Evolutionary conservation across 805 yeast genomes (phyloP).

Genomic region (Groenewaldozyma salmanticensis): DNA sequence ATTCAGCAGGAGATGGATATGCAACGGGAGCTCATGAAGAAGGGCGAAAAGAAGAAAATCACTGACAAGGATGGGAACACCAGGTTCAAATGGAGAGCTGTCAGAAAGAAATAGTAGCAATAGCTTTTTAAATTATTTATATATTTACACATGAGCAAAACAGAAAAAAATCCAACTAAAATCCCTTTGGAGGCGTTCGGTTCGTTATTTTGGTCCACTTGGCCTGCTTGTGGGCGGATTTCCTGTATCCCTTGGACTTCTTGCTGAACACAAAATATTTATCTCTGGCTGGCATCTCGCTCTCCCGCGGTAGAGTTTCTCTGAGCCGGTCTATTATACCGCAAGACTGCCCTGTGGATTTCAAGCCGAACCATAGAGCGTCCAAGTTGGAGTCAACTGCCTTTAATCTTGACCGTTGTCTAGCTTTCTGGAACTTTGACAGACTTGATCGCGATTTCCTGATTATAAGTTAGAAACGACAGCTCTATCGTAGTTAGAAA

Average conservation of each 20-base stretch:
- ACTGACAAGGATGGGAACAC: slow-evolving; percentile 56
- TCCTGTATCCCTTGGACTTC: slow-evolving; percentile 70
- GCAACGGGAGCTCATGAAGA: slow-evolving; percentile 83
- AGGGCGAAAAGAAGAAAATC: slow-evolving; percentile 75
- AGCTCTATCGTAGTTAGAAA: slow-evolving; percentile 1
- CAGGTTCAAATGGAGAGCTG: slow-evolving; percentile 74
- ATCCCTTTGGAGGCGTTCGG: slow-evolving; percentile 69
- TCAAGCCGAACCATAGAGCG: slow-evolving; percentile 44
- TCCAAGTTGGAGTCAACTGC: slow-evolving; percentile 73
- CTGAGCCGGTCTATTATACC: slow-evolving; percentile 31
- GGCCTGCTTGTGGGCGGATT: slow-evolving; percentile 68
- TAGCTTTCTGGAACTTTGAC: slow-evolving; percentile 68
- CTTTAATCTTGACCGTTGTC: slow-evolving; percentile 78
- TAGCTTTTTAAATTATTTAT: slow-evolving; percentile 5
- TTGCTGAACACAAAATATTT: slow-evolving; percentile 81
- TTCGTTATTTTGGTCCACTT: slow-evolving; percentile 83
- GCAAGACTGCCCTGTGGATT: slow-evolving; percentile 25
- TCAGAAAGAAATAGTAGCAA: slow-evolving; percentile 25
- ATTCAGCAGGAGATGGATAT: slow-evolving; percentile 66
- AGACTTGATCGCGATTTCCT: slow-evolving; percentile 72
- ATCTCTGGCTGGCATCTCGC: slow-evolving; percentile 70
- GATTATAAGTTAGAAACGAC: slow-evolving; percentile 2
- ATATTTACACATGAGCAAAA: slow-evolving; percentile 3
- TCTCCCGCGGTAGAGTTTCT: slow-evolving; percentile 60
- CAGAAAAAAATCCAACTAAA: slow-evolving; percentile 27